Conservation (phyloP, 1,139 yeast genomes). For the Magnusiomyces suaveolens region DNA sequence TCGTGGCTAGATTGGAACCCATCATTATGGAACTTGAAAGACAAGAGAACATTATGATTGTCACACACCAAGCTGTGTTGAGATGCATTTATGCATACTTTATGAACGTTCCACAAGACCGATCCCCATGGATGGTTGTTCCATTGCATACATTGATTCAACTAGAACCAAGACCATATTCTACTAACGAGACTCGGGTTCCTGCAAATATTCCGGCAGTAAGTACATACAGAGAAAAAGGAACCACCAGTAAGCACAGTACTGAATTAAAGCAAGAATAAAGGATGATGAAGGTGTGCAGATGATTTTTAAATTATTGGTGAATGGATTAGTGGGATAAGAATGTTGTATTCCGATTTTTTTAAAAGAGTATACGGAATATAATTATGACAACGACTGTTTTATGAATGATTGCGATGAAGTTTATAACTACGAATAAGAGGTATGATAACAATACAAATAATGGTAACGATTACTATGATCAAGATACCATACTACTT, state of each 20-base stretch:
- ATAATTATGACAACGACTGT: no score
- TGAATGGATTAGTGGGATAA: no score
- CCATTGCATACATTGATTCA: conserved; percentile 92
- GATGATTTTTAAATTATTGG: no score
- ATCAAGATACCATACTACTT: no score
- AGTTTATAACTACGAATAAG: no score
- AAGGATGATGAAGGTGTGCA: background rate
- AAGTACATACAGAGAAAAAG: conserved; percentile 89
- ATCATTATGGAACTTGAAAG: conserved; percentile 96
- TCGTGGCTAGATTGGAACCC: conserved; percentile 88
- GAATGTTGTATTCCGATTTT: no score
- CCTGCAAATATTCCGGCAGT: conserved; percentile 97
- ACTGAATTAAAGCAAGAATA: background rate
- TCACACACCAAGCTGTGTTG: conserved; percentile 95
- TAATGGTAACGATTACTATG: no score
- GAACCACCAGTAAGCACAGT: conserved; percentile 28
- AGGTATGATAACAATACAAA: no score
- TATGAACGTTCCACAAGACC: conserved; percentile 97
- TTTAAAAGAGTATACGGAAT: no score
- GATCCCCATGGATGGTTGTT: conserved; percentile 97
- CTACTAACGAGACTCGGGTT: conserved; percentile 76
- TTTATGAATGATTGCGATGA: no score
- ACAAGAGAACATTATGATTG: conserved; percentile 88
- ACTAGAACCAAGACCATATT: conserved; percentile 88
- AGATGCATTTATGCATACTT: conserved; percentile 95